Percentiles rank a stretch among this genome's conserved stretches.
phyloP scores from a whole-genome alignment of 768 basidiomycete genomes.

The Termitomyces sp. region DNA sequence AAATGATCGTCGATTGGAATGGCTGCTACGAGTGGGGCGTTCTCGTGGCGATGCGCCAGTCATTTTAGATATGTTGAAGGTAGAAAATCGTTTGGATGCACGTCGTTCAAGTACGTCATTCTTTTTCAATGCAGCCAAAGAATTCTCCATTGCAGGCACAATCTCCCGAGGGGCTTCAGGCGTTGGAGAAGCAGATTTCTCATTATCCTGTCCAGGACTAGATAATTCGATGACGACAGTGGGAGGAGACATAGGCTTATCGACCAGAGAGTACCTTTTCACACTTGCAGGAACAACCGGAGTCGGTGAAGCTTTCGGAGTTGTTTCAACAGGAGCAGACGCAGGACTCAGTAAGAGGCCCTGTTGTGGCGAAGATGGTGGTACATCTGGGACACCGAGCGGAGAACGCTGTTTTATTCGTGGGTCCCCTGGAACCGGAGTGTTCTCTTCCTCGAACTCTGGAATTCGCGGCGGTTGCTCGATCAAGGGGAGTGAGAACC shows the following conservation, averaged over 20 bases:
- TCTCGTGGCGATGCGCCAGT: conserved; percentile 52
- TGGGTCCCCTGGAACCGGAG: conserved; percentile 4
- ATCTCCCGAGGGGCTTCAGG: conserved; percentile 32
- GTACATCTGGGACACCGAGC: not conserved
- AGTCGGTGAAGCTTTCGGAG: conserved; percentile 21
- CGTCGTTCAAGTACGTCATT: conserved; percentile 83
- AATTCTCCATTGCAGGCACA: conserved; percentile 66
- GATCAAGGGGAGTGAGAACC: conserved; percentile 31
- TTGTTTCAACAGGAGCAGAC: conserved; percentile 8
- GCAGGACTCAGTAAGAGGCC: conserved; percentile 2
- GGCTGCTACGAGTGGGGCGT: conserved; percentile 38
- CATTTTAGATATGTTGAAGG: conserved; percentile 94
- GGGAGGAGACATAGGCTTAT: conserved; percentile 50
- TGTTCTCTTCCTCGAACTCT: conserved; percentile 14
- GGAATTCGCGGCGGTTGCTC: conserved; percentile 12
- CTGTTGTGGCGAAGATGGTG: conserved; percentile 4
- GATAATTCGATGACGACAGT: conserved; percentile 49
- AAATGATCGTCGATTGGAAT: conserved; percentile 63
- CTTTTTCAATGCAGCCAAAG: conserved; percentile 84
- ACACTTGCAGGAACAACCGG: conserved; percentile 58
- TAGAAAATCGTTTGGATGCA: conserved; percentile 94
- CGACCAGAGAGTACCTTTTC: conserved; percentile 76
- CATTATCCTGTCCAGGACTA: conserved; percentile 34
- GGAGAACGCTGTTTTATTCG: conserved; percentile 9
- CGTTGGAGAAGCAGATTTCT: conserved; percentile 31